These are phyloP conservation scores for Hirsutella thompsonii DNA, from an alignment of 2,329 filamentous ascomycete species.

Conservation along the genomic window DNA sequence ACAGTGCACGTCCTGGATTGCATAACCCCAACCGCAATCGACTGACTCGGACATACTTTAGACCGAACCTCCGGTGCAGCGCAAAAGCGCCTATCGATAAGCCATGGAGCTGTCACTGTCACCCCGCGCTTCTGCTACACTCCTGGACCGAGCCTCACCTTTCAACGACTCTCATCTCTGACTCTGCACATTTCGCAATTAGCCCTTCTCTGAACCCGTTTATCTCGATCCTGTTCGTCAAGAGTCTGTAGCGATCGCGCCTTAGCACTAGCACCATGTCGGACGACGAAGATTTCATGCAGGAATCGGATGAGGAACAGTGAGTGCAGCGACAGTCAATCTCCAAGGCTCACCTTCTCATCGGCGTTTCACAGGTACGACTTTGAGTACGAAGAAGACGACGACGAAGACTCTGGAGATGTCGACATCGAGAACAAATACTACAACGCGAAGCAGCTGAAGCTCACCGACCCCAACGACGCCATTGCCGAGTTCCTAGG, in stretches of 20 bases:
- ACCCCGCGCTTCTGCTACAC: background rate
- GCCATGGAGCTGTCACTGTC: too few relatives aligned
- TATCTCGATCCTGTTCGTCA: too few relatives aligned
- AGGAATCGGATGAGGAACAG: conserved; percentile 34
- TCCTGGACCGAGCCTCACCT: background rate
- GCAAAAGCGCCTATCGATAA: too few relatives aligned
- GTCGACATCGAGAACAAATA: conserved; percentile 99
- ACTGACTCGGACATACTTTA: too few relatives aligned
- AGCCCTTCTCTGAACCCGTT: too few relatives aligned
- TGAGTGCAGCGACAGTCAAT: conserved; percentile 8
- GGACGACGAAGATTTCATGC: conserved; percentile 37
- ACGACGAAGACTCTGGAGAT: conserved; percentile 77
- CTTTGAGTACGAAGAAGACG: conserved; percentile 92
- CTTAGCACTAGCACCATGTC: conserved; percentile 24
- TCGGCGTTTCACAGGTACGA: conserved; percentile 57
- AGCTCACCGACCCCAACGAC: conserved; percentile 71
- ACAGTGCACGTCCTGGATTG: too few relatives aligned
- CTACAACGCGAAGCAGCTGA: conserved; percentile 98
- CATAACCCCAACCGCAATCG: too few relatives aligned
- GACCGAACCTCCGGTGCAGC: too few relatives aligned
- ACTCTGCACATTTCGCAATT: too few relatives aligned
- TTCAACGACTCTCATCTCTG: too few relatives aligned
- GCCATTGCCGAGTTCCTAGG: conserved; percentile 89
- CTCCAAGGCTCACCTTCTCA: conserved; percentile 2
- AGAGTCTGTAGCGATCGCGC: background rate